Evolutionary conservation across 2,329 filamentous ascomycete genomes (phyloP), one percentile per base, ranked within the genome.

Genomic region (Stagonosporopsis tanaceti): DNA sequence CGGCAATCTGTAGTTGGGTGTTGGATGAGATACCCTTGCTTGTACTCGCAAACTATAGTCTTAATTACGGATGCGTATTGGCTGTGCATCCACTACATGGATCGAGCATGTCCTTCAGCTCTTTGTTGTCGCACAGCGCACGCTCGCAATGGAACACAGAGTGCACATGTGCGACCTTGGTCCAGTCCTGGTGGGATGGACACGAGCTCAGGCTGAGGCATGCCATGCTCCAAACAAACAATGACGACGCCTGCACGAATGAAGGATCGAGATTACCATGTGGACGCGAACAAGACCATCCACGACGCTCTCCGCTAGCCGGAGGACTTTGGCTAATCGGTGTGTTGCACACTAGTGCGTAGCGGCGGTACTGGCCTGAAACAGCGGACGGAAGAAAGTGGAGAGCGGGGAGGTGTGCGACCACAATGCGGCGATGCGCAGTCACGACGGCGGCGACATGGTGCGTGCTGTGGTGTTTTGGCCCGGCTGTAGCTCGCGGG

Each of bases 11-110:
- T 51, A 40, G 47, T 34, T 41, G 32, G 51, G 51, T 47, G 57
- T 44, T 52, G 48, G 35, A 38, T 59, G 32, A 54, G 50, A 72
- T 71, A 71, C 65, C 67, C 68, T 66, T 67, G 66, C 63, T 61
- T 68, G 60, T 65, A 60, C 45, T 50, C 55, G 57, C 53, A 60
- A 32, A 59, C 54, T 53, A 60, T 54, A 62, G 47, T 32, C 47
- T 51, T 51, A 34, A 44, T 50, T 50, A 47, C 42, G 28, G 37
- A 47, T 54, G 39, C 27, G 47, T 59, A 62, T 50, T 55, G 51
- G 37, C 34, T 47, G 39, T 47, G 53, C 35, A 27, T 57, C 51
- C 47, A 22, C 25, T 22, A 47, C 54, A 60, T 64, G 62, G 46
- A 55, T 62, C 60, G 50, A 58, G 57, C 62, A 57, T 61, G 46